Evolutionary conservation across 805 yeast genomes (phyloP).

Genomic region (Metschnikowia dekortorum): DNA sequence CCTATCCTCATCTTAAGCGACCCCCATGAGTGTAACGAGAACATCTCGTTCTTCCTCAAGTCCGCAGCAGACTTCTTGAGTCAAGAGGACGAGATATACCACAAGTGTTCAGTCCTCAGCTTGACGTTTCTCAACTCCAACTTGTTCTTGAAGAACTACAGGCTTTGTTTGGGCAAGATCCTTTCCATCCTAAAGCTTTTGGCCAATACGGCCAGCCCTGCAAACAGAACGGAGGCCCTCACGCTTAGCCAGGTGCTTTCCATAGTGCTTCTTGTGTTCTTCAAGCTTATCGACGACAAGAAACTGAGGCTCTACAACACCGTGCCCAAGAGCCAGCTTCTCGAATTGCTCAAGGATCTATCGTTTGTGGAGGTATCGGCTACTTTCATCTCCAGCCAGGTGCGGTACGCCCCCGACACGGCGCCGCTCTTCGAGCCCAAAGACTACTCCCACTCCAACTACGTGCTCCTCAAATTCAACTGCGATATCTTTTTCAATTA

Average conservation of each 20-base stretch:
- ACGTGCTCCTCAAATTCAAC: slow-evolving; percentile 32
- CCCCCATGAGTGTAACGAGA: slow-evolving; percentile 35
- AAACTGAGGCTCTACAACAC: slow-evolving; percentile 16
- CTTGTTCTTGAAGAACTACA: slow-evolving; percentile 33
- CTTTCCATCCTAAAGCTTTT: slow-evolving; percentile 11
- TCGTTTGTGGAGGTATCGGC: slow-evolving; percentile 46
- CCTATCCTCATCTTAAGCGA: slow-evolving; percentile 34
- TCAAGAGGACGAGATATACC: slow-evolving; percentile 22
- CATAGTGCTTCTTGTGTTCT: slow-evolving; percentile 28
- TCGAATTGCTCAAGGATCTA: slow-evolving; percentile 49
- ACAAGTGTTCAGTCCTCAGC: slow-evolving; percentile 29
- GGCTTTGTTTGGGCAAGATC: slow-evolving; percentile 35
- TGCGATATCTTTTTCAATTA: slow-evolving; percentile 42
- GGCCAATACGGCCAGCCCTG: background rate
- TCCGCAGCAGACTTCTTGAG: slow-evolving; percentile 28
- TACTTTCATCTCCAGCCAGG: slow-evolving; percentile 27
- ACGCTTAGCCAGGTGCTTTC: slow-evolving; percentile 33
- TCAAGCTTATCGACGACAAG: slow-evolving; percentile 29
- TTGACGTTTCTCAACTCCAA: slow-evolving; percentile 35
- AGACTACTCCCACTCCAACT: slow-evolving; percentile 19
- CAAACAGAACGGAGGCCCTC: slow-evolving; percentile 13
- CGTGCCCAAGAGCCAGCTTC: slow-evolving; percentile 14
- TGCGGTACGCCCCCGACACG: slow-evolving; percentile 13
- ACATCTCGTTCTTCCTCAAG: slow-evolving; percentile 32
- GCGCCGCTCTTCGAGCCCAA: background rate